phyloP scores from a whole-genome alignment of 192 early-diverging fungal species.

The Helicostylum pulchrum region DNA sequence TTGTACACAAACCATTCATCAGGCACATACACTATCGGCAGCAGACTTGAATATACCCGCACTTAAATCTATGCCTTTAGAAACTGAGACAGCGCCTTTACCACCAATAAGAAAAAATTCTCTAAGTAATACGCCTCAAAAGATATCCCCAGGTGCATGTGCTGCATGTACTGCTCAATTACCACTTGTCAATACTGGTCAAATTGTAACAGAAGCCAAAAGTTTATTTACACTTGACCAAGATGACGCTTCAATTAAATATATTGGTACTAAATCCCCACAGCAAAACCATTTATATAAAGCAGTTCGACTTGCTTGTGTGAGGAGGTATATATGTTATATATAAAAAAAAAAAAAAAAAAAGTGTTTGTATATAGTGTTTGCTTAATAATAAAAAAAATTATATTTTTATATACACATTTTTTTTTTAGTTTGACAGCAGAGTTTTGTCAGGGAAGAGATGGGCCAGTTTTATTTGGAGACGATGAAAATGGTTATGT shows the following conservation, averaged over 20 bases:
- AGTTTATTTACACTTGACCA: slow-evolving; percentile 36
- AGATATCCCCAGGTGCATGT: slow-evolving; percentile 11
- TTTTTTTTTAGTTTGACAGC: slow-evolving; percentile 50
- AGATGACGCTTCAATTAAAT: slow-evolving; percentile 35
- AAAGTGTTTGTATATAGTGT: not conserved
- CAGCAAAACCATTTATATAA: slow-evolving; percentile 40
- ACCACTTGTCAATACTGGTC: slow-evolving; percentile 15
- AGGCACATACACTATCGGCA: not conserved
- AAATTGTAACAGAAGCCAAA: slow-evolving; percentile 22
- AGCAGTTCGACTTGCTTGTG: slow-evolving; percentile 41
- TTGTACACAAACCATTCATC: slow-evolving; percentile 44
- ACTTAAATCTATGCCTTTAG: not conserved
- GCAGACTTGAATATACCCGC: not conserved
- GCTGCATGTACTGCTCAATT: slow-evolving; percentile 35
- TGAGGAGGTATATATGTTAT: slow-evolving; percentile 35
- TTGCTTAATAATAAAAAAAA: not conserved
- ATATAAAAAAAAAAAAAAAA: too few species aligned
- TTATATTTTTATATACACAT: not conserved
- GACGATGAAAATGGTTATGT: slow-evolving; percentile 66
- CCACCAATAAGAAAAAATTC: slow-evolving; percentile 4
- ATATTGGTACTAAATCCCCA: slow-evolving; percentile 39
- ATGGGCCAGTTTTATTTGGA: slow-evolving; percentile 68
- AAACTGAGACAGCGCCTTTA: slow-evolving; percentile 3
- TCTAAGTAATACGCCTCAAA: not conserved
- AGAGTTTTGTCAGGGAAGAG: slow-evolving; percentile 61